Conservation (phyloP, 1,284 basidiomycete species). For the Ceratorhiza oryzae-sativae region DNA sequence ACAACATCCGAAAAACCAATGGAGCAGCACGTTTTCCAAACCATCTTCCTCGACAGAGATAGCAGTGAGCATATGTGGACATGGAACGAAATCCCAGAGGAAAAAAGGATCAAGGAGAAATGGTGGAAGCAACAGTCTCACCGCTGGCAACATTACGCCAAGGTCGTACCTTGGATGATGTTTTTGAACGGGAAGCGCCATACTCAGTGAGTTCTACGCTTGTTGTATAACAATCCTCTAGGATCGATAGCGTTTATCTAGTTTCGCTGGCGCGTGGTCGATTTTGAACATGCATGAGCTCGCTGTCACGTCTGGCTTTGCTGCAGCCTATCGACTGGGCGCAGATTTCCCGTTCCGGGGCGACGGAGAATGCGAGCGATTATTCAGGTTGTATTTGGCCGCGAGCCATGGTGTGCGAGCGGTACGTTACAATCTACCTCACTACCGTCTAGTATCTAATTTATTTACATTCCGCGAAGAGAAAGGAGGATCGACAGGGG, state of each 20-base stretch:
- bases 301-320: constrained; percentile 65
- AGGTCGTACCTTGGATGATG: constrained; percentile 67
- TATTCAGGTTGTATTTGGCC: constrained; percentile 59
- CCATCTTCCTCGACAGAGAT: constrained; percentile 66
- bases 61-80: constrained; percentile 61
- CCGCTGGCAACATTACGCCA: constrained; percentile 56
- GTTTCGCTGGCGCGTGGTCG: constrained; percentile 55
- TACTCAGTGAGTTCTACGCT: constrained; percentile 41
- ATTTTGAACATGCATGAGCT: constrained; percentile 64
- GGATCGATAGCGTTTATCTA: constrained; percentile 31
- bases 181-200: constrained; percentile 62
- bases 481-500: constrained; percentile 50
- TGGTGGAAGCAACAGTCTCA: constrained; percentile 48
- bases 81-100: constrained; percentile 44
- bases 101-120: constrained; percentile 42
- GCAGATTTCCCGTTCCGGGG: constrained; percentile 56
- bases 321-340: constrained; percentile 65
- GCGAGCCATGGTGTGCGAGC: constrained; percentile 52
- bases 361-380: constrained; percentile 49
- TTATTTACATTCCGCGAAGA: constrained; percentile 2
- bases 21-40: constrained; percentile 66
- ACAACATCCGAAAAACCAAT: constrained; percentile 44
- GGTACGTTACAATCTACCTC: constrained; percentile 45
- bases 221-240: background rate
- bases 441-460: background rate